Conservation (phyloP, 805 yeast genomes). For the Cyberlindnera nakhonratchasimensis region DNA sequence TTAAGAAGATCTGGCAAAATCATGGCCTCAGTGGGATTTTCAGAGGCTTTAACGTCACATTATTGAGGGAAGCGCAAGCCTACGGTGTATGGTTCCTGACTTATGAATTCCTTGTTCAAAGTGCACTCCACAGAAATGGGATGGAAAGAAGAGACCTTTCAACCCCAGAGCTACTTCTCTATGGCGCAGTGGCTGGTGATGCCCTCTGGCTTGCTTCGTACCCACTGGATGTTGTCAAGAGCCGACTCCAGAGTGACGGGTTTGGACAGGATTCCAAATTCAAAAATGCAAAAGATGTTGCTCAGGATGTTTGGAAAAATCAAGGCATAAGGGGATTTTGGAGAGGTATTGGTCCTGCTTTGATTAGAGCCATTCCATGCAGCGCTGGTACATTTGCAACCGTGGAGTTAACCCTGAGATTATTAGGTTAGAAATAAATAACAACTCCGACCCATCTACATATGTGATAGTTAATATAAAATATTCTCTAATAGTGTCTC, state of each 20-base stretch:
- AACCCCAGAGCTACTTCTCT: slow-evolving; percentile 79
- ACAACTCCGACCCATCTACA: too few relatives aligned
- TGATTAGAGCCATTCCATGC: slow-evolving; percentile 59
- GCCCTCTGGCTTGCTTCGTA: slow-evolving; percentile 80
- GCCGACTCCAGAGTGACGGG: slow-evolving; percentile 71
- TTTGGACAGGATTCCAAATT: slow-evolving; percentile 45
- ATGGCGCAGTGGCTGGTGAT: slow-evolving; percentile 90
- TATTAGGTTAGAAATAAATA: slow-evolving; percentile 24
- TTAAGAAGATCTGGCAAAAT: slow-evolving; percentile 61
- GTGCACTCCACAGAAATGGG: slow-evolving; percentile 33
- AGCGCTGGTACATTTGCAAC: slow-evolving; percentile 77
- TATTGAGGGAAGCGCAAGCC: slow-evolving; percentile 82
- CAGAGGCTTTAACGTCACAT: slow-evolving; percentile 80
- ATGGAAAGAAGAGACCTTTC: slow-evolving; percentile 66
- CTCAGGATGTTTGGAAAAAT: slow-evolving; percentile 26
- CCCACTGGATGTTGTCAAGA: slow-evolving; percentile 89
- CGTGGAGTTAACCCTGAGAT: slow-evolving; percentile 62
- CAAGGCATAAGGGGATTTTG: slow-evolving; percentile 54
- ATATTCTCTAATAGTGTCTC: too few relatives aligned
- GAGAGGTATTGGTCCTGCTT: slow-evolving; percentile 60
- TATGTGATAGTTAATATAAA: too few relatives aligned
- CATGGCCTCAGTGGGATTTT: slow-evolving; percentile 83
- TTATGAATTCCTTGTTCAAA: slow-evolving; percentile 80
- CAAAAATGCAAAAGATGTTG: slow-evolving; percentile 39
- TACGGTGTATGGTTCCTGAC: slow-evolving; percentile 86